phyloP scores from a whole-genome alignment of 192 early-diverging fungal genomes.

The Coemansia sp. region DNA sequence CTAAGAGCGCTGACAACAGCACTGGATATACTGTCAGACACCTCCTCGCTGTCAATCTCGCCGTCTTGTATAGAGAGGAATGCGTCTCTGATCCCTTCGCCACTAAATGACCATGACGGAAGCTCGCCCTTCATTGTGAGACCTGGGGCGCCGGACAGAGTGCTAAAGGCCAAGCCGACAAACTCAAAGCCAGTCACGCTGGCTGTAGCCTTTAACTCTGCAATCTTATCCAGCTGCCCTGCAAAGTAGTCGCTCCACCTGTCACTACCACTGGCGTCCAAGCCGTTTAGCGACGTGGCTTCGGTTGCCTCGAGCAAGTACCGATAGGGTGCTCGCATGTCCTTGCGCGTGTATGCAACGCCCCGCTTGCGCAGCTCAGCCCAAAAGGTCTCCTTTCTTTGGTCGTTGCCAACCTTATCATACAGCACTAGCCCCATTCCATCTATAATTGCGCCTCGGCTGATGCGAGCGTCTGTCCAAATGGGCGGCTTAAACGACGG shows the following conservation, averaged over 20 bases:
- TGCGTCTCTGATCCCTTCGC: constrained; percentile 5
- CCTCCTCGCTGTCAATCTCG: background rate
- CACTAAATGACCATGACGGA: constrained; percentile 14
- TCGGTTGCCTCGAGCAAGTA: background rate
- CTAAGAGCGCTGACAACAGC: background rate
- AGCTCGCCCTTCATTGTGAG: constrained; percentile 12
- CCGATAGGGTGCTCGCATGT: constrained; percentile 22
- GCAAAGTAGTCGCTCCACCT: background rate
- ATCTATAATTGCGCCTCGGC: constrained; percentile 15
- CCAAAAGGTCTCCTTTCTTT: constrained; percentile 19
- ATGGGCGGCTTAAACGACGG: background rate
- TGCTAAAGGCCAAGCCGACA: background rate
- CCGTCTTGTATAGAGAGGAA: background rate
- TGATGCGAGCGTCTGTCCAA: background rate
- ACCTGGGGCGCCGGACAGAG: background rate
- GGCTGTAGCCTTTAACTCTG: background rate
- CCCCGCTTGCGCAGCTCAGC: constrained; percentile 22
- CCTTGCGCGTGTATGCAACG: constrained; percentile 21
- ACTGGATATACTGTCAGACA: background rate
- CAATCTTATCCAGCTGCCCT: background rate
- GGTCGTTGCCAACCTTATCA: constrained; percentile 4
- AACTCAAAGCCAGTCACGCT: constrained; percentile 3
- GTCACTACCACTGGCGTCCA: background rate
- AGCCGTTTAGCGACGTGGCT: background rate
- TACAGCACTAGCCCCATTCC: constrained; percentile 18